phyloP scores from a whole-genome alignment of 83 land plant species.

The Isoetes engelmannii region DNA sequence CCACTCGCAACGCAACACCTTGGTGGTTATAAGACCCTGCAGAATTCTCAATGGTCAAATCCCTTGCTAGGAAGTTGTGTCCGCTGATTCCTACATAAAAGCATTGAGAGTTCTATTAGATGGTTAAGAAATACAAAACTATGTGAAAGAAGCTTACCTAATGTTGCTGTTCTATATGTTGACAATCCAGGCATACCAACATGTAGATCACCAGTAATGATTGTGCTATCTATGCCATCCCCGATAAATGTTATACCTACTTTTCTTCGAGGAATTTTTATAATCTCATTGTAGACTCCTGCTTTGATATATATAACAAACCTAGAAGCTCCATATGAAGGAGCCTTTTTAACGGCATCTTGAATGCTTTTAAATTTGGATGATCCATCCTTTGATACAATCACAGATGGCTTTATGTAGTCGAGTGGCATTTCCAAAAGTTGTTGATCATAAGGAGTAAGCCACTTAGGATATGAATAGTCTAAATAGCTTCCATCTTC shows the following conservation, averaged over 20 bases:
- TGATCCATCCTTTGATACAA: slow-evolving; percentile 49
- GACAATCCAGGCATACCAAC: slow-evolving; percentile 46
- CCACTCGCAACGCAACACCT: slow-evolving; percentile 74
- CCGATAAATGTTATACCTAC: slow-evolving; percentile 57
- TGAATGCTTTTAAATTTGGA: slow-evolving; percentile 46
- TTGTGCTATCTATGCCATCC: slow-evolving; percentile 59
- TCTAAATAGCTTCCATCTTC: not conserved
- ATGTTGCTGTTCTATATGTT: slow-evolving; percentile 68
- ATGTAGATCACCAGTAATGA: slow-evolving; percentile 59
- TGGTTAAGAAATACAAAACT: not conserved
- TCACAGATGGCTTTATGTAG: slow-evolving; percentile 16
- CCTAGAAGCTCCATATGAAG: slow-evolving; percentile 24
- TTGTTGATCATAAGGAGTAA: slow-evolving; percentile 6
- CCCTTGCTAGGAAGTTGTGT: slow-evolving; percentile 54
- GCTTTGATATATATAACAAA: slow-evolving; percentile 56
- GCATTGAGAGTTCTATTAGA: not conserved
- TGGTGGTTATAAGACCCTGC: slow-evolving; percentile 72
- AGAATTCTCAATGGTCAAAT: slow-evolving; percentile 60
- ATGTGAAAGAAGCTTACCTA: slow-evolving; percentile 39
- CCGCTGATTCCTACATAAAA: slow-evolving; percentile 49
- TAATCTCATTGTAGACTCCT: slow-evolving; percentile 53
- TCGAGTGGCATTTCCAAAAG: slow-evolving; percentile 9
- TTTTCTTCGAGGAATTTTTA: slow-evolving; percentile 36
- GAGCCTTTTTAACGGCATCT: slow-evolving; percentile 58
- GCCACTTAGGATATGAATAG: slow-evolving; percentile 14